These are phyloP conservation scores for Pichia eremophila DNA, from an alignment of 805 yeast species.

Conservation along the genomic window DNA sequence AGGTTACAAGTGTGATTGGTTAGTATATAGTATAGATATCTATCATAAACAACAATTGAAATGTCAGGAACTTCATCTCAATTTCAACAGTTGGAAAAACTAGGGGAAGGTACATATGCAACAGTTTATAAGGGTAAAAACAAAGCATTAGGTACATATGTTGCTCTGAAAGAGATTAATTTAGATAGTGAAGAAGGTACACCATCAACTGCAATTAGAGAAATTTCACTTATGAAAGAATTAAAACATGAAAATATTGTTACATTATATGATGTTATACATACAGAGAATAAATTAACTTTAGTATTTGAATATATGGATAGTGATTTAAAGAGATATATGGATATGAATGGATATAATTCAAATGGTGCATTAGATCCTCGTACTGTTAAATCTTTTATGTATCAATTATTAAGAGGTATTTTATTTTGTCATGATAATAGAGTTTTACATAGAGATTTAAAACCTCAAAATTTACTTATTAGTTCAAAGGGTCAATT, in stretches of 20 bases:
- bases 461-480: conserved; percentile 90
- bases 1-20: too few relatives aligned
- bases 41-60: background rate
- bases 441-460: conserved; percentile 73
- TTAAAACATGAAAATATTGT: conserved; percentile 88
- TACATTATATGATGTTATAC: conserved; percentile 88
- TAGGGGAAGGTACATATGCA: conserved; percentile 95
- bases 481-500: conserved; percentile 85
- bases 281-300: conserved; percentile 91
- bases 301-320: conserved; percentile 91
- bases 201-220: conserved; percentile 96
- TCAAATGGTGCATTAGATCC: conserved; percentile 62
- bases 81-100: conserved; percentile 57
- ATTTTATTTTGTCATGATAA: conserved; percentile 82
- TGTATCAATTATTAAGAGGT: conserved; percentile 89
- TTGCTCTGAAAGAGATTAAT: conserved; percentile 90
- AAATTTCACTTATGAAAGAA: conserved; percentile 91
- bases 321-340: conserved; percentile 84
- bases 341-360: conserved; percentile 44
- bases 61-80: conserved; percentile 32
- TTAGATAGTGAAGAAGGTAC: conserved; percentile 97
- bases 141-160: conserved; percentile 76
- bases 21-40: too few relatives aligned
- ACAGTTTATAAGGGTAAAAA: conserved; percentile 95
- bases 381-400: conserved; percentile 73